A percentile compares a stretch with the other conserved stretches of the same genome.
Evolutionary conservation across 2,329 filamentous ascomycete species (phyloP).

Genomic region (Ploettnerulaceae sp.): DNA sequence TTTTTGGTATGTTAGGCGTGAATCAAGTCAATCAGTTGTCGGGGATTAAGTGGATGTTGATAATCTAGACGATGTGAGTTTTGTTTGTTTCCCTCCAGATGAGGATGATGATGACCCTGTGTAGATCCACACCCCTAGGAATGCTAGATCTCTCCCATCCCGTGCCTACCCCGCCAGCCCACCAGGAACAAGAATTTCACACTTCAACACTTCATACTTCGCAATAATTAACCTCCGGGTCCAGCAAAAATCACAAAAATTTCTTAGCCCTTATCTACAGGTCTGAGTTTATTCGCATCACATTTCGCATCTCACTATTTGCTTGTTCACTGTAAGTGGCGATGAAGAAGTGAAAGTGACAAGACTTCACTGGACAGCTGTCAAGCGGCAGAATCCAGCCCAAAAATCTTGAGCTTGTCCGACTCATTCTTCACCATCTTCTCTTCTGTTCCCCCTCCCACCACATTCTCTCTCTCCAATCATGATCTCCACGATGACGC

Average conservation of each 20-base stretch:
- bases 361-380: neutral
- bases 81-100: too few species aligned
- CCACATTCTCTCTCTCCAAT: constrained; percentile 9
- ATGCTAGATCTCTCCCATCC: neutral
- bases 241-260: neutral
- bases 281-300: neutral
- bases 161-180: neutral
- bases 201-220: neutral
- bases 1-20: neutral
- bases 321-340: neutral
- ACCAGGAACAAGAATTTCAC: neutral
- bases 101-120: too few species aligned
- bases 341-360: neutral
- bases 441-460: neutral
- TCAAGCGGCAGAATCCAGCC: constrained; percentile 13
- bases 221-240: neutral
- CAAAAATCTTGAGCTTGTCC: neutral
- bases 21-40: too few species aligned
- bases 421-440: constrained; percentile 8
- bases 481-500: constrained; percentile 13
- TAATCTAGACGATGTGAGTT: too few species aligned
- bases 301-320: too few species aligned
- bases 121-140: too few species aligned
- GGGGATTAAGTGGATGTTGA: too few species aligned
- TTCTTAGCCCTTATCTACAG: neutral